These are phyloP conservation scores for Colletotrichum viniferum DNA, from an alignment of 2,329 filamentous ascomycete genomes.

Conservation along the genomic window DNA sequence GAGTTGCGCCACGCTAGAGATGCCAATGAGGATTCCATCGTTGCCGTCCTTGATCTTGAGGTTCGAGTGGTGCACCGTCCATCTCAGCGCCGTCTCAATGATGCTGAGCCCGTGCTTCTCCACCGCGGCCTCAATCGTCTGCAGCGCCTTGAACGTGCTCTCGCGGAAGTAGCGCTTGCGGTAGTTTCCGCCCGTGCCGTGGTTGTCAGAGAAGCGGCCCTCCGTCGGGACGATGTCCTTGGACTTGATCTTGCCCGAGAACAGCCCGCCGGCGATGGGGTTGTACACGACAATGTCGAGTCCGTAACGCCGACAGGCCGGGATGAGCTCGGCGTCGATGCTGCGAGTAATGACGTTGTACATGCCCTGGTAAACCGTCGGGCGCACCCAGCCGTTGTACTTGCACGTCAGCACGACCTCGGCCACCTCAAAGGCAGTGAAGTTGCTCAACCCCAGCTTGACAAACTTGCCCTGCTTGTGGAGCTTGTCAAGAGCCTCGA, in stretches of 20 bases:
- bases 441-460: conserved; percentile 81
- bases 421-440: conserved; percentile 84
- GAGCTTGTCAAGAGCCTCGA: conserved; percentile 77
- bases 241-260: conserved; percentile 80
- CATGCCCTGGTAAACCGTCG: conserved; percentile 87
- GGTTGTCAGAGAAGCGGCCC: conserved; percentile 71
- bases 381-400: conserved; percentile 80
- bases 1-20: conserved; percentile 62
- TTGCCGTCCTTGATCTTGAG: conserved; percentile 56
- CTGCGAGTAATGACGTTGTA: conserved; percentile 81
- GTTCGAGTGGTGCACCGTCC: conserved; percentile 73
- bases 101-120: conserved; percentile 71
- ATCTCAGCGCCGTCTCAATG: conserved; percentile 76
- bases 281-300: conserved; percentile 84
- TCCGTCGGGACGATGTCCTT: conserved; percentile 64
- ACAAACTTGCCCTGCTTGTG: conserved; percentile 89
- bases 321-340: conserved; percentile 77
- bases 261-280: conserved; percentile 79
- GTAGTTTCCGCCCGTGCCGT: conserved; percentile 58
- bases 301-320: conserved; percentile 75
- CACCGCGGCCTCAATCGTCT: conserved; percentile 69
- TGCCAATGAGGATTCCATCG: conserved; percentile 65
- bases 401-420: conserved; percentile 83
- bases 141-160: conserved; percentile 64
- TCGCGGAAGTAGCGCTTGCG: conserved; percentile 76